Conservation (phyloP, 1,139 yeast genomes). For the Hemisphaericaspora xylanilytica region DNA sequence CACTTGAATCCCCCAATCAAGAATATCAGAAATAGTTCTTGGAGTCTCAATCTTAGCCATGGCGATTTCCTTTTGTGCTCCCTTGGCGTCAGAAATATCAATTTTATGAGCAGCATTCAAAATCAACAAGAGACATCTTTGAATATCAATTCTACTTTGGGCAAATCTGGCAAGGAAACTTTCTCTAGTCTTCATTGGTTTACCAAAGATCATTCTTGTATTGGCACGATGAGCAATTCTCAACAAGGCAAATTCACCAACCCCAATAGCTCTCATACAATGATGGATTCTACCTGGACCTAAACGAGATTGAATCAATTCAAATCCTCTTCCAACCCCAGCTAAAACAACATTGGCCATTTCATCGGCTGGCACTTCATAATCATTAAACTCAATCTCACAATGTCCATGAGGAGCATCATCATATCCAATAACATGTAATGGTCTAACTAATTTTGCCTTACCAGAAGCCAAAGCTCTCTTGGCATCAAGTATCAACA, state of each 20-base stretch:
- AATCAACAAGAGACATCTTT: conserved; percentile 56
- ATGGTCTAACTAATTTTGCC: conserved; percentile 53
- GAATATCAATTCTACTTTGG: conserved; percentile 57
- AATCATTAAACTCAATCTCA: conserved; percentile 55
- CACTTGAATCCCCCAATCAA: conserved; percentile 70
- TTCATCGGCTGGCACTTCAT: conserved; percentile 46
- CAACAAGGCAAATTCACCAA: conserved; percentile 59
- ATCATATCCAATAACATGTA: conserved; percentile 61
- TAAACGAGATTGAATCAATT: conserved; percentile 64
- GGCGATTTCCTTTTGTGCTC: conserved; percentile 59
- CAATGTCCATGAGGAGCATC: conserved; percentile 78
- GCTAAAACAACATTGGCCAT: conserved; percentile 43
- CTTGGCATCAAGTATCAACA: conserved; percentile 56
- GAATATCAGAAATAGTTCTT: conserved; percentile 48
- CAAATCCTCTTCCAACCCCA: conserved; percentile 61
- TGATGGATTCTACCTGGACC: conserved; percentile 78
- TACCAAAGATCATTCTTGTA: conserved; percentile 56
- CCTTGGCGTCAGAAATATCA: conserved; percentile 55
- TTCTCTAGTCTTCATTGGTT: conserved; percentile 53
- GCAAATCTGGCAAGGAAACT: conserved; percentile 52
- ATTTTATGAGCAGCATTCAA: conserved; percentile 66
- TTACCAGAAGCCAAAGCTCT: conserved; percentile 51
- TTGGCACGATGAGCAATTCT: conserved; percentile 56
- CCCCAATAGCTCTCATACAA: conserved; percentile 69
- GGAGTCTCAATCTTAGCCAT: conserved; percentile 72